A percentile compares a stretch with the other conserved stretches of the same genome.
Evolutionary conservation across 768 basidiomycete species (phyloP).

Genomic region (Lepiota venenata): DNA sequence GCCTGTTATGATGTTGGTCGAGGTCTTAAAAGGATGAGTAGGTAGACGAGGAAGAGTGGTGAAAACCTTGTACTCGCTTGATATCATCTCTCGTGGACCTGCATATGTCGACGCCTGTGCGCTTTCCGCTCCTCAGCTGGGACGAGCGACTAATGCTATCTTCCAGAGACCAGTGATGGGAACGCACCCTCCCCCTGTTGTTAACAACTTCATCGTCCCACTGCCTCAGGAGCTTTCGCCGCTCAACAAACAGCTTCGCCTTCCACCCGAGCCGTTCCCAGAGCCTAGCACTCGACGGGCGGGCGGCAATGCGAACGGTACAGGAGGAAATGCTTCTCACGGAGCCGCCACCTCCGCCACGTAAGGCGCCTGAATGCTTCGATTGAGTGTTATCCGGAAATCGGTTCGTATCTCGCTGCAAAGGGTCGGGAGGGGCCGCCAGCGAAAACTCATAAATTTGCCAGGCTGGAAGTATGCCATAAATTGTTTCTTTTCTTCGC

Average conservation of each 20-base stretch:
- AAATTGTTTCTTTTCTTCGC: no score
- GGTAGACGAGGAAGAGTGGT: neutral
- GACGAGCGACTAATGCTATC: neutral
- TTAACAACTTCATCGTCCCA: neutral
- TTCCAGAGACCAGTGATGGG: neutral
- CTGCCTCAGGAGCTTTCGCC: conserved; percentile 3
- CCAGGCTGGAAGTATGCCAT: no score
- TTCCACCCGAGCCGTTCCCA: conserved; percentile 1
- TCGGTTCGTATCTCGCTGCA: no score
- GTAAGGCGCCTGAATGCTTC: no score
- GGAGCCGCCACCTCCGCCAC: no score
- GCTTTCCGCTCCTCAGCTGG: neutral
- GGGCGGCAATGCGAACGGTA: no score
- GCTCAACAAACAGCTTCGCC: neutral
- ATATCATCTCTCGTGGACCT: neutral
- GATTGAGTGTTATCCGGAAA: no score
- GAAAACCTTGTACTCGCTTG: neutral
- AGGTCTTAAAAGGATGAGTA: neutral
- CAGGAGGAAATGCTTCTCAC: no score
- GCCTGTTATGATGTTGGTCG: no score
- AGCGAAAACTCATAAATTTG: no score
- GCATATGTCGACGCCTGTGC: neutral
- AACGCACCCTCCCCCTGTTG: neutral
- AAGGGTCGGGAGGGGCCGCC: no score
- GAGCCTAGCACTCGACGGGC: neutral